Base-by-base conservation (phyloP, 306 rosid species). In the Gastrolobium villosum region DNA sequence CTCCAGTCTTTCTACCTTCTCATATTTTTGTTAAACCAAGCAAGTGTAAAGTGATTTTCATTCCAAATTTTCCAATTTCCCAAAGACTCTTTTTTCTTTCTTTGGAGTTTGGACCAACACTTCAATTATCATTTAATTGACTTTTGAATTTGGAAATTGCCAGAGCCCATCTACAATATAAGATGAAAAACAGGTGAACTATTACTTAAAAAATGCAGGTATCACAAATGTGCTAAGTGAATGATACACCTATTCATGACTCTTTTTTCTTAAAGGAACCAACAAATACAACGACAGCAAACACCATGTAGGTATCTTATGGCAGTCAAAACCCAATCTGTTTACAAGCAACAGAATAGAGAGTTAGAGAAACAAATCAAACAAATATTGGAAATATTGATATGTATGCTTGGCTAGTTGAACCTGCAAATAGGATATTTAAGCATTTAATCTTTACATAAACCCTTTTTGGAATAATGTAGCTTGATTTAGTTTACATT, bases 391-490 rank as follows among this genome's bases (percentile, higher is more conserved):
- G n/a, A 7, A 15, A 32, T 26, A 7, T 2, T 68, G 2, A 26
- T 77, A 32, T 28, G 36, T 26, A 2, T 35, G n/a, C 1, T 32
- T 62, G 75, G 3, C 40, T 28, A 65, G 28, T 79, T 39, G 10
- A 11, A 68, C 10, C 49, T 49, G 81, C 52, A 48, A 59, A 75
- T 49, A 52, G 10, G 54, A 45, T 75, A 74, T 59, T 70, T 10
- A 68, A 60, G 30, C 55, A 75, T 39, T 70, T 37, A 65, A 61
- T 66, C 45, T 45, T 59, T 52, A 50, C 45, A 30, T 68, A 26
- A 56, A 68, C 55, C 8, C 5, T 5, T 69, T 76, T 28, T 45
- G 45, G 35, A 35, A 67, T 4, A 74, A 62, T 13, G 48, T 44
- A 53, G 65, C 69, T 20, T 9, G 67, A 39, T 31, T 69, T 30